Evolutionary conservation across 441 rosid genomes (phyloP).

Genomic region (Syzygium malaccense): DNA sequence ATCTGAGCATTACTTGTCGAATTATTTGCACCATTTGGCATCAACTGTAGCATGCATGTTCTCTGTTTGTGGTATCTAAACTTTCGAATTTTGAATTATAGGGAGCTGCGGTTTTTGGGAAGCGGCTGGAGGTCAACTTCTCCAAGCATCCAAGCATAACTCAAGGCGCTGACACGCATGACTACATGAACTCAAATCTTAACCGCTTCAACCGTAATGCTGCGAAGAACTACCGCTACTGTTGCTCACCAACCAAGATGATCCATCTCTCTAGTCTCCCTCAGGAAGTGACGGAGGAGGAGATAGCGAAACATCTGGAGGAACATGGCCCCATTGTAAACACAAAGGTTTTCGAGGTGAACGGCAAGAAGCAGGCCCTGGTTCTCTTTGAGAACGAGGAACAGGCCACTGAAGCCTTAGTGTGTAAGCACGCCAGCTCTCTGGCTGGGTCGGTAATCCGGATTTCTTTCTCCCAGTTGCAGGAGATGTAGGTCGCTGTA

Average conservation of each 20-base stretch:
- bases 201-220: constrained; percentile 98
- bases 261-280: constrained; percentile 92
- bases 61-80: background rate
- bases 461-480: constrained; percentile 96
- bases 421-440: constrained; percentile 84
- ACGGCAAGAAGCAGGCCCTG: constrained; percentile 92
- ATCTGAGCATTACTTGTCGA: background rate
- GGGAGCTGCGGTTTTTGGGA: constrained; percentile 93
- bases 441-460: constrained; percentile 77
- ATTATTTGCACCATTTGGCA: background rate
- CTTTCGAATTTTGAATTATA: constrained; percentile 4
- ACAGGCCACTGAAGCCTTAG: constrained; percentile 91
- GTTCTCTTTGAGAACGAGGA: constrained; percentile 83
- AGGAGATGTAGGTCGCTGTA: constrained; percentile 43
- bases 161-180: constrained; percentile 86
- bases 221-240: constrained; percentile 92
- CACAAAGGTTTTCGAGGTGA: constrained; percentile 91
- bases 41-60: background rate
- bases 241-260: constrained; percentile 98
- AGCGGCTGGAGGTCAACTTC: constrained; percentile 87
- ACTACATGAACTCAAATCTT: constrained; percentile 75
- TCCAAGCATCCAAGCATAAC: constrained; percentile 88
- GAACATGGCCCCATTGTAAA: constrained; percentile 67
- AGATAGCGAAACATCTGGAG: constrained; percentile 65
- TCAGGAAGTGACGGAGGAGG: constrained; percentile 80